Conservation (phyloP, 495 filamentous ascomycete species). For the Usnea hakonensis region DNA sequence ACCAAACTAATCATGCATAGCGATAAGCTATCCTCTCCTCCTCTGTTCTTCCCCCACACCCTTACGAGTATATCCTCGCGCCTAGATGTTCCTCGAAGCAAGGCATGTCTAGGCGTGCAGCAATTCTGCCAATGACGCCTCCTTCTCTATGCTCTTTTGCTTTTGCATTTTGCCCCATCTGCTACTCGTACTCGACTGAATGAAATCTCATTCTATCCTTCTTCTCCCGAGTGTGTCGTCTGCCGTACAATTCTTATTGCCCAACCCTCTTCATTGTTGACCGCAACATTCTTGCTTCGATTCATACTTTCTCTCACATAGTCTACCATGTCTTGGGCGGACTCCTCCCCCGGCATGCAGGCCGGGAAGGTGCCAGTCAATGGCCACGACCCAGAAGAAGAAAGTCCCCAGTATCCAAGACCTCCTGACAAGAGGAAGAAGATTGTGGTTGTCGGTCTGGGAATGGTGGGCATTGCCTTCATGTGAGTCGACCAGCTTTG, state of each 20-base stretch:
- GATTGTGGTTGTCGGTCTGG: conserved; percentile 82
- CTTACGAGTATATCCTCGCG: not conserved
- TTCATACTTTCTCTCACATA: not conserved
- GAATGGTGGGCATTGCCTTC: conserved; percentile 93
- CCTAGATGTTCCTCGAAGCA: too few relatives aligned
- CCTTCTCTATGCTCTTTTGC: not conserved
- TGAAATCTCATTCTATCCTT: conserved; percentile 9
- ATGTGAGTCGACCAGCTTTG: conserved; percentile 51
- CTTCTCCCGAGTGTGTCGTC: not conserved
- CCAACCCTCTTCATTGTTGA: not conserved
- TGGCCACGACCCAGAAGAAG: conserved; percentile 20
- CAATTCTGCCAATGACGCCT: not conserved
- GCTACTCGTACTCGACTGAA: too few relatives aligned
- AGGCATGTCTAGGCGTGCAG: not conserved
- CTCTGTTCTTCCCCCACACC: conserved; percentile 7
- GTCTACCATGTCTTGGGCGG: conserved; percentile 27
- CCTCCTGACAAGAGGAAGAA: conserved; percentile 44
- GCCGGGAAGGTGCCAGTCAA: conserved; percentile 22
- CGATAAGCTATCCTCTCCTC: conserved; percentile 1
- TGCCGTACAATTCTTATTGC: not conserved
- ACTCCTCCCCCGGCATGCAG: conserved; percentile 28
- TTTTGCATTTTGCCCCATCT: not conserved
- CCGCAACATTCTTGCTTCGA: not conserved
- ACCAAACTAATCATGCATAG: not conserved
- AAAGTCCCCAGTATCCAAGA: conserved; percentile 20